Conservation (phyloP, 164 flowering plant genomes). For the Echeveria elegans region DNA sequence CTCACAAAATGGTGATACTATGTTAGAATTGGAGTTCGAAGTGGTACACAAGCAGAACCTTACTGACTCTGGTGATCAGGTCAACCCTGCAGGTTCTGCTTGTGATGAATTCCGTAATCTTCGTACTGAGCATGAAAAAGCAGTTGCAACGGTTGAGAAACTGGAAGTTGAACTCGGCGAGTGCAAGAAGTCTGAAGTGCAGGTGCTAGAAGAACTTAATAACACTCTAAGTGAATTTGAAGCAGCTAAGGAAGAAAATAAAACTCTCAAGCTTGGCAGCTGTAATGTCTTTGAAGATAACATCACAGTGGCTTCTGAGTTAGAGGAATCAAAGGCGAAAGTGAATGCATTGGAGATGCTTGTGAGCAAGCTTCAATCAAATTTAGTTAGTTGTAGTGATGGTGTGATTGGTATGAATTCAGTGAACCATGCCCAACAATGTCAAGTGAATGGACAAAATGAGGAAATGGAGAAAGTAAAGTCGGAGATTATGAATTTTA, state of each 20-base stretch:
- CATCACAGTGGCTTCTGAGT: conserved; percentile 16
- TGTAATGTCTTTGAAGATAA: conserved; percentile 18
- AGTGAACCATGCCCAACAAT: not conserved
- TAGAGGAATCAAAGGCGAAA: conserved; percentile 26
- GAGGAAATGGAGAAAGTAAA: conserved; percentile 17
- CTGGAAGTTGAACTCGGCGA: conserved; percentile 21
- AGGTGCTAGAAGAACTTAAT: conserved; percentile 18
- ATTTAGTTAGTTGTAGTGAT: conserved; percentile 8
- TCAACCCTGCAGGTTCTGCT: conserved; percentile 25
- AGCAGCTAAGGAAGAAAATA: conserved; percentile 17
- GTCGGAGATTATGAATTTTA: conserved; percentile 18
- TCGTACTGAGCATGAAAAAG: conserved; percentile 22
- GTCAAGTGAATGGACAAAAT: conserved; percentile 12
- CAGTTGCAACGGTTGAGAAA: conserved; percentile 24
- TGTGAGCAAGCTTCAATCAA: conserved; percentile 23
- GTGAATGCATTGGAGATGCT: conserved; percentile 25
- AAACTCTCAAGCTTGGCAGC: conserved; percentile 19
- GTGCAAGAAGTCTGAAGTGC: conserved; percentile 30
- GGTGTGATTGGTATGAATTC: not conserved
- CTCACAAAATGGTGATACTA: no score
- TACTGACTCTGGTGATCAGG: conserved; percentile 18
- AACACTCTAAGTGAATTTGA: conserved; percentile 22
- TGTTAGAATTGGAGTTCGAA: no score
- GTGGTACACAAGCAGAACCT: no score
- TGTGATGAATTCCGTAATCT: conserved; percentile 20